Evolutionary conservation across 257 asterid genomes (phyloP).

Genomic region (Petrea volubilis): DNA sequence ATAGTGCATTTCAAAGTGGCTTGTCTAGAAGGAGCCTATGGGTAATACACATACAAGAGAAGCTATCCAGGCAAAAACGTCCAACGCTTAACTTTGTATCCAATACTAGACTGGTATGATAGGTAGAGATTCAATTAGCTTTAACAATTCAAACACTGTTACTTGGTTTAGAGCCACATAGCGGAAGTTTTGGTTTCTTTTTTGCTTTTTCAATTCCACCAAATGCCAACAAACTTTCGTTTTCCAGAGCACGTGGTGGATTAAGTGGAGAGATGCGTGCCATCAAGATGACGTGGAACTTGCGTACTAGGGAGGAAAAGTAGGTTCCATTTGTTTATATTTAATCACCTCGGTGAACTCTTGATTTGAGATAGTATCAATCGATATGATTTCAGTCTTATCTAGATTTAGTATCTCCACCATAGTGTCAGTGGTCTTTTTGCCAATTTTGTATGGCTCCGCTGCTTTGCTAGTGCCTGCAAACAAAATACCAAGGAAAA

Average conservation of each 20-base stretch:
- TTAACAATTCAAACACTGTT: background rate
- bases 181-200: background rate
- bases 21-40: background rate
- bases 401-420: constrained; percentile 90
- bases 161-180: constrained; percentile 1
- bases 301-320: constrained; percentile 4
- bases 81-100: background rate
- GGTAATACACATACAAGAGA: background rate
- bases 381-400: constrained; percentile 84
- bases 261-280: constrained; percentile 2
- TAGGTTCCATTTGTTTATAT: constrained; percentile 8
- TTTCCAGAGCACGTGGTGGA: constrained; percentile 6
- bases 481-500: constrained; percentile 27
- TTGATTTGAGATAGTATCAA: constrained; percentile 94
- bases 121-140: background rate
- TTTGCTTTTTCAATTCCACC: background rate
- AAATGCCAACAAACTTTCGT: background rate
- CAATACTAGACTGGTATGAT: background rate
- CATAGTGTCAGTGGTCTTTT: constrained; percentile 71
- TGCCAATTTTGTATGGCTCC: constrained; percentile 91
- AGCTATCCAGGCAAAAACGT: background rate
- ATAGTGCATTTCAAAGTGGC: background rate
- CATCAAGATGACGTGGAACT: background rate
- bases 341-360: constrained; percentile 91
- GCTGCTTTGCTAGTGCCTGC: constrained; percentile 84